Evolutionary conservation across 352 stramenopile genomes (phyloP), one percentile per base, ranked within the genome.

Genomic region (Pythium myriotylum): DNA sequence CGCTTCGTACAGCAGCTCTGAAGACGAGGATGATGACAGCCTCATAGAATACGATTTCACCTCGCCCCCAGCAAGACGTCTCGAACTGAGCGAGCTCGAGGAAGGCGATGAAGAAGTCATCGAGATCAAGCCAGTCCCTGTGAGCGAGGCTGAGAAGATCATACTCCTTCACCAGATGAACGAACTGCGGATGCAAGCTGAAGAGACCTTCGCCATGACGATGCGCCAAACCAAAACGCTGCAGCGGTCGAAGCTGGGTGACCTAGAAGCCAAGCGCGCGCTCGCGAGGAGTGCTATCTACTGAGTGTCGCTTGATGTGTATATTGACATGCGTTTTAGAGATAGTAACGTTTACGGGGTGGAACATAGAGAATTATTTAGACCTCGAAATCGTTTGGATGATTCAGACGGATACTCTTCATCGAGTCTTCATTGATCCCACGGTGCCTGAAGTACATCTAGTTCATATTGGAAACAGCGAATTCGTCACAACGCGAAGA

Each of bases 161-260:
- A 14, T 10, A 19, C 37, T 63, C 6, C 16, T 40, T 20, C 24
- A 51, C 23, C 55, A 63, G 17, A 63, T 63, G 55, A 45, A 63
- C 17, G 45, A 55, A 2, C 35, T 63, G 6, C 48, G 54, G 6
- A 4, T 40, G 5, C 43, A 47, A n/a, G 54, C 54, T 14, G 54
- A 62, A 24, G 8, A 46, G 26, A 54, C 54, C 4, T 62, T 48
- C 45, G 27, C 23, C 27, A 54, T 62, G 20, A 52, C 54, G 19
- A 54, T 37, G 45, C 54, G 27, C 13, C 43, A 62, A 17, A 53
- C 40, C 3, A 19, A 27, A 6, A 39, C 23, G 37, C 22, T 59
- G 16, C 52, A 50, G 39, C 23, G 33, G 14, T 59, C 52, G 39
- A 37, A 35, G 22, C 24, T 40, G 19, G 13, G 24, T 22, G 29